phyloP scores from a whole-genome alignment of 129 eudicot genomes.

The Flaveria linearis region DNA sequence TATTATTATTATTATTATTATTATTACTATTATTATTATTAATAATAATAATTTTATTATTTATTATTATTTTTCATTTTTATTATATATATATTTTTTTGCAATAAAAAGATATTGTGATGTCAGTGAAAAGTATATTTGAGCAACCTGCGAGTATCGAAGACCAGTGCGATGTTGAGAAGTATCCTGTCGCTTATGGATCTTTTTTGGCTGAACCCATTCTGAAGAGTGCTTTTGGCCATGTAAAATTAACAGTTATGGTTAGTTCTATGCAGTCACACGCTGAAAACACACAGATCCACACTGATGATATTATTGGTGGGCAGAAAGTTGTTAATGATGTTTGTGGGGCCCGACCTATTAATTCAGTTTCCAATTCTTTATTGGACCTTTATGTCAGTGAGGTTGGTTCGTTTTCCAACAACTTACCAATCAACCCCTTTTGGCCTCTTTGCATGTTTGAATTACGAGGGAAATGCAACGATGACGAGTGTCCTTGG shows the following conservation, averaged over 20 bases:
- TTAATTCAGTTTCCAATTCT: conserved; percentile 23
- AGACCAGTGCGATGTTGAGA: conserved; percentile 26
- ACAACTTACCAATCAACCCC: conserved; percentile 55
- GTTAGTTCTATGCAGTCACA: conserved; percentile 26
- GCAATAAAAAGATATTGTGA: conserved; percentile 33
- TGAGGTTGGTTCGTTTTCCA: conserved; percentile 55
- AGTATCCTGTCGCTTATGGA: conserved; percentile 26
- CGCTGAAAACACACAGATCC: conserved; percentile 7
- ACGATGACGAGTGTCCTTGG: conserved; percentile 75
- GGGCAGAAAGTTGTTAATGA: conserved; percentile 21
- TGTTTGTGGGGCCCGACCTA: conserved; percentile 23
- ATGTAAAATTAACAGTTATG: conserved; percentile 34
- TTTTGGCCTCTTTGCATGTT: conserved; percentile 82
- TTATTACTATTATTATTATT: too few relatives aligned
- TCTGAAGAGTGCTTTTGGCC: conserved; percentile 44
- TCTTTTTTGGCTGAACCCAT: conserved; percentile 36
- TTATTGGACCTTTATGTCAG: conserved; percentile 34
- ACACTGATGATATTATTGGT: conserved; percentile 20
- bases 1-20: not conserved
- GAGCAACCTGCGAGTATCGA: conserved; percentile 35
- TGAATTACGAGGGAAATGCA: conserved; percentile 80
- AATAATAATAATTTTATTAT: too few relatives aligned
- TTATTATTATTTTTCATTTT: too few relatives aligned
- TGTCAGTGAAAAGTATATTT: conserved; percentile 29
- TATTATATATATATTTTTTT: not conserved